phyloP scores from a whole-genome alignment of 2,329 filamentous ascomycete genomes.

The Aureobasidium uvarum region DNA sequence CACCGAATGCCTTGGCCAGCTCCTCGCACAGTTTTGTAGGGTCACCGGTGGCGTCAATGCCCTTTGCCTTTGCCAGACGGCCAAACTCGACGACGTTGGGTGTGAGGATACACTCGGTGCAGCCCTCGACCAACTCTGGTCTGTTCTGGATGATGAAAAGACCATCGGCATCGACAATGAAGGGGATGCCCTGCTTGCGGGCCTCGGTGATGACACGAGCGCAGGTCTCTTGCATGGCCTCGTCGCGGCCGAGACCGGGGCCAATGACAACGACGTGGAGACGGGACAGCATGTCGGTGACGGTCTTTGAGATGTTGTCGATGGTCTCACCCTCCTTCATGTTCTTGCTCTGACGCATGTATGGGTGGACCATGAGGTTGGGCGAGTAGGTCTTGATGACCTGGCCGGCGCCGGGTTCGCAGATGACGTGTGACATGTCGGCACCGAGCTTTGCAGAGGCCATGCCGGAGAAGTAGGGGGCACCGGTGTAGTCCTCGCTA shows the following conservation, averaged over 20 bases:
- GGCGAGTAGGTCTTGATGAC: constrained; percentile 98
- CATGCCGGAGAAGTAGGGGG: constrained; percentile 97
- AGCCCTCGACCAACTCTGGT: constrained; percentile 76
- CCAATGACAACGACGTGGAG: constrained; percentile 92
- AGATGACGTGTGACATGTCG: constrained; percentile 95
- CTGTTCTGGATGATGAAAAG: constrained; percentile 72
- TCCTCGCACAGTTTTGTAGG: constrained; percentile 61
- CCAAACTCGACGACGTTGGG: constrained; percentile 95
- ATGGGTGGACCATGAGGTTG: constrained; percentile 96
- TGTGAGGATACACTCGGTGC: constrained; percentile 80
- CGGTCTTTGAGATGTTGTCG: constrained; percentile 62
- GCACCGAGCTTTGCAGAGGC: constrained; percentile 87
- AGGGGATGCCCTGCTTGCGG: constrained; percentile 65
- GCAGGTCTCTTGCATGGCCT: constrained; percentile 84
- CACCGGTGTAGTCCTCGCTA: constrained; percentile 93
- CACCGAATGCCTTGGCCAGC: constrained; percentile 73
- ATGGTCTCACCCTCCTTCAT: constrained; percentile 55
- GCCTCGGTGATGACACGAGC: constrained; percentile 76
- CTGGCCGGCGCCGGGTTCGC: constrained; percentile 75
- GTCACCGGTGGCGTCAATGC: constrained; percentile 58
- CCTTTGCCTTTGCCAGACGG: constrained; percentile 71
- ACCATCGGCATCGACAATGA: constrained; percentile 91
- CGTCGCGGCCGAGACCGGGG: constrained; percentile 85
- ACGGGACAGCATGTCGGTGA: constrained; percentile 78
- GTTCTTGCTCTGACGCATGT: constrained; percentile 76